These are phyloP conservation scores for Colletotrichum acutatum DNA, from an alignment of 2,329 filamentous ascomycete genomes.

Conservation along the genomic window DNA sequence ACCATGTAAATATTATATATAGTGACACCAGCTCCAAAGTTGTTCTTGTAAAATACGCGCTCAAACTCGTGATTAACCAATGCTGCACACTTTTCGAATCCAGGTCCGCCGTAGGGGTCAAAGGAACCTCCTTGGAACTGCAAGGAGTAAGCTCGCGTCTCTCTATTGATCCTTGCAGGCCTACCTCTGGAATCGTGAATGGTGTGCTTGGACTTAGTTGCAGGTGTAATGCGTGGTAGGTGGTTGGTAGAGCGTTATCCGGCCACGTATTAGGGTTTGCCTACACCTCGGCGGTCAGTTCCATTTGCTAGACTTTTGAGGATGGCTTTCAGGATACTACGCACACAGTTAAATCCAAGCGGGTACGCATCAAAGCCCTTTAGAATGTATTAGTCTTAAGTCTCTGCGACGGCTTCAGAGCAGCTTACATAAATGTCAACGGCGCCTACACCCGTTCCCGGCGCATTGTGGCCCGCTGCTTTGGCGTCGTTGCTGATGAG, in stretches of 20 bases:
- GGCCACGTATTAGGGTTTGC: slow-evolving; percentile 59
- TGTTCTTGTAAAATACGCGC: slow-evolving; percentile 83
- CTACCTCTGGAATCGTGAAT: slow-evolving; percentile 67
- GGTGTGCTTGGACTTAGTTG: slow-evolving; percentile 71
- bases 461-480: slow-evolving; percentile 70
- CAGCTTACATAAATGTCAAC: slow-evolving; percentile 53
- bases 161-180: slow-evolving; percentile 37
- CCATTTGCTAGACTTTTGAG: background rate
- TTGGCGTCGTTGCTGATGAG: slow-evolving; percentile 80
- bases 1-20: slow-evolving; percentile 84
- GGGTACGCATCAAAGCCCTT: slow-evolving; percentile 69
- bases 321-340: background rate
- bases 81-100: slow-evolving; percentile 73
- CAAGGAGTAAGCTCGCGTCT: slow-evolving; percentile 1
- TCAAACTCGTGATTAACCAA: slow-evolving; percentile 80
- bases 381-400: background rate
- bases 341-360: slow-evolving; percentile 66
- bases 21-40: slow-evolving; percentile 71
- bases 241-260: slow-evolving; percentile 43
- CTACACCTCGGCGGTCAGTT: background rate
- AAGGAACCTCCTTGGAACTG: slow-evolving; percentile 78
- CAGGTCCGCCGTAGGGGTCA: slow-evolving; percentile 79
- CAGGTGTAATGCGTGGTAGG: slow-evolving; percentile 55
- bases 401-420: too few relatives aligned
- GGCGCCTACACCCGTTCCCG: slow-evolving; percentile 62